These are phyloP conservation scores for Ustilago xerochloae DNA, from an alignment of 1,284 basidiomycete species.

Conservation along the genomic window DNA sequence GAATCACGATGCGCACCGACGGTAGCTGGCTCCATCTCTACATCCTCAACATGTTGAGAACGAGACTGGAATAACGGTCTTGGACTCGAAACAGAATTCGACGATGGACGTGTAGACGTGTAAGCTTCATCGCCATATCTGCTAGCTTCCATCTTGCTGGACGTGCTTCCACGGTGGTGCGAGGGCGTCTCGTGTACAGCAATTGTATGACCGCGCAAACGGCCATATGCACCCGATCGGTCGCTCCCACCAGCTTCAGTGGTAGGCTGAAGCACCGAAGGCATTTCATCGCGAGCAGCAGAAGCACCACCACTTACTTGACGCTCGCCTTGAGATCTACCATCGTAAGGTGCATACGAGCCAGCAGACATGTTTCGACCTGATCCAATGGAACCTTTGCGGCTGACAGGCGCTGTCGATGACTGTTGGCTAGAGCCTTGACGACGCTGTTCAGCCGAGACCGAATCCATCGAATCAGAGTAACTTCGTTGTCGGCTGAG, in stretches of 20 bases:
- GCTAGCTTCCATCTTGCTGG: not conserved
- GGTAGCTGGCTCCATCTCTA: conserved; percentile 28
- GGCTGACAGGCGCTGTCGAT: conserved; percentile 33
- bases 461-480: conserved; percentile 44
- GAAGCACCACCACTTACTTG: not conserved
- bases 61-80: conserved; percentile 5
- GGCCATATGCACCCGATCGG: not conserved
- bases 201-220: conserved; percentile 39
- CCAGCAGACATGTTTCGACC: not conserved
- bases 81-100: conserved; percentile 5
- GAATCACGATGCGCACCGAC: conserved; percentile 13
- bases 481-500: conserved; percentile 47
- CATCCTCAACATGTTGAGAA: conserved; percentile 18
- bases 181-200: conserved; percentile 19
- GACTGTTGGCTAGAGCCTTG: conserved; percentile 6
- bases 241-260: conserved; percentile 1
- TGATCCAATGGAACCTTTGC: conserved; percentile 18
- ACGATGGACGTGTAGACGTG: not conserved
- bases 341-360: conserved; percentile 2
- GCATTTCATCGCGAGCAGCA: conserved; percentile 7
- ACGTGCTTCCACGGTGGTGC: conserved; percentile 2
- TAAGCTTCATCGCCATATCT: not conserved
- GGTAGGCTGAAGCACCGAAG: conserved; percentile 31
- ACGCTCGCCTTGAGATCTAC: not conserved
- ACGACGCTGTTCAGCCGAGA: conserved; percentile 17